A percentile compares a stretch with the other conserved stretches of the same genome.
Evolutionary conservation across 805 yeast species (phyloP).

Genomic region (Hanseniaspora occidentalis): DNA sequence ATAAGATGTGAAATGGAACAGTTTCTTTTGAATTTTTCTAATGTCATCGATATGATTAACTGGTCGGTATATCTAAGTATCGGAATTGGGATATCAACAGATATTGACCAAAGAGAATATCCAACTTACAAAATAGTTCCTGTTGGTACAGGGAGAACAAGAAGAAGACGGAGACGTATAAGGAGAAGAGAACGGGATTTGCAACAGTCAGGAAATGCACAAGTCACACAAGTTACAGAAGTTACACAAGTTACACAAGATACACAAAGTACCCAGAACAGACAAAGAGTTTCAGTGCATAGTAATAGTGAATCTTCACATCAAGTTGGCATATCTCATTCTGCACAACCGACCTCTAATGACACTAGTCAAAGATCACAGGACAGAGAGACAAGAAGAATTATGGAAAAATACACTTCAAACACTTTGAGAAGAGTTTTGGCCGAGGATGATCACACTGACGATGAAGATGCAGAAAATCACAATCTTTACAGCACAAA

Average conservation of each 20-base stretch:
- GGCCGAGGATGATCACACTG: slow-evolving; percentile 3
- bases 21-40: slow-evolving; percentile 50
- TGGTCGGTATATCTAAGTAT: slow-evolving; percentile 67
- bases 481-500: not conserved
- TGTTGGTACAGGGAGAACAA: slow-evolving; percentile 45
- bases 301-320: no score
- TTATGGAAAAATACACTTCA: slow-evolving; percentile 7
- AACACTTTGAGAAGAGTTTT: slow-evolving; percentile 5
- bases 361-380: not conserved
- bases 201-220: no score
- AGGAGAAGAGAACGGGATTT: slow-evolving; percentile 3
- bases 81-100: slow-evolving; percentile 73
- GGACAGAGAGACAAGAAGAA: slow-evolving; percentile 7
- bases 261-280: no score
- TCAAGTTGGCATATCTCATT: not conserved
- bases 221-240: no score
- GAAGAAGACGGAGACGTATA: slow-evolving; percentile 13
- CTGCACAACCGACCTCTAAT: no score
- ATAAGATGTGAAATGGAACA: slow-evolving; percentile 78
- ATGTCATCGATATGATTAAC: slow-evolving; percentile 53
- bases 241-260: no score
- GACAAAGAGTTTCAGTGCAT: no score
- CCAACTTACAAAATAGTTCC: slow-evolving; percentile 79
- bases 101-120: slow-evolving; percentile 53
- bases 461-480: not conserved